A percentile compares a stretch with the other conserved stretches of the same genome.
Conservation (phyloP, 441 rosid genomes). For the Gossypium davidsonii region DNA sequence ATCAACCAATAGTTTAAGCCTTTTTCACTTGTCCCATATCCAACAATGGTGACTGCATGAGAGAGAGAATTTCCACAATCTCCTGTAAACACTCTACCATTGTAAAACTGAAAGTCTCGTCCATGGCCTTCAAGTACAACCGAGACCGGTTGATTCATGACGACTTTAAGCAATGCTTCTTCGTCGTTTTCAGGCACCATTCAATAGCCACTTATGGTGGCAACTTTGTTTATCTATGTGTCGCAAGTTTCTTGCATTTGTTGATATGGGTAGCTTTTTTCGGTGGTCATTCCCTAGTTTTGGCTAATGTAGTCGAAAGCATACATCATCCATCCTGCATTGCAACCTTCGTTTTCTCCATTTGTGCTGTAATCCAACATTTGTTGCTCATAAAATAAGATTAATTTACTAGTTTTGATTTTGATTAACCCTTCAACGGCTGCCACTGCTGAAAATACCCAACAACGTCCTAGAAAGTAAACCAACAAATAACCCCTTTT, state of each 20-base stretch:
- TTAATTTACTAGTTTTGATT: conserved; percentile 13
- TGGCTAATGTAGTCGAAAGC: conserved; percentile 20
- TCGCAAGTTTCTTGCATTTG: conserved; percentile 12
- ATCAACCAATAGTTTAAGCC: too few species aligned
- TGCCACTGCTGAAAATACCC: conserved; percentile 28
- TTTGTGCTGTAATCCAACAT: conserved; percentile 20
- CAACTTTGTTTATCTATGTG: neutral
- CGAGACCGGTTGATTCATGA: conserved; percentile 31
- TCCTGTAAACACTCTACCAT: conserved; percentile 19
- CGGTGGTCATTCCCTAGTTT: conserved; percentile 22
- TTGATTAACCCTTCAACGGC: conserved; percentile 24
- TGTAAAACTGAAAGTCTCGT: conserved; percentile 17
- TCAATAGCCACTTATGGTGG: conserved; percentile 24
- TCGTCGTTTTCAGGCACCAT: conserved; percentile 29
- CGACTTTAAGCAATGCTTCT: conserved; percentile 23
- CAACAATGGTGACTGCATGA: conserved; percentile 20
- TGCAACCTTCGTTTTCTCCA: conserved; percentile 10
- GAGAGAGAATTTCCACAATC: conserved; percentile 21
- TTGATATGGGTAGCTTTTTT: conserved; percentile 24
- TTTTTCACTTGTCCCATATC: too few species aligned
- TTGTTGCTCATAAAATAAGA: conserved; percentile 25
- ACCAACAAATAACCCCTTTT: too few species aligned
- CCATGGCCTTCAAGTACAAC: conserved; percentile 27
- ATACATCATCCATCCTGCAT: conserved; percentile 16
- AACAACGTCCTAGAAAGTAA: conserved; percentile 19